Conservation (phyloP, 2,329 filamentous ascomycete genomes). For the Aureobasidium sp. region DNA sequence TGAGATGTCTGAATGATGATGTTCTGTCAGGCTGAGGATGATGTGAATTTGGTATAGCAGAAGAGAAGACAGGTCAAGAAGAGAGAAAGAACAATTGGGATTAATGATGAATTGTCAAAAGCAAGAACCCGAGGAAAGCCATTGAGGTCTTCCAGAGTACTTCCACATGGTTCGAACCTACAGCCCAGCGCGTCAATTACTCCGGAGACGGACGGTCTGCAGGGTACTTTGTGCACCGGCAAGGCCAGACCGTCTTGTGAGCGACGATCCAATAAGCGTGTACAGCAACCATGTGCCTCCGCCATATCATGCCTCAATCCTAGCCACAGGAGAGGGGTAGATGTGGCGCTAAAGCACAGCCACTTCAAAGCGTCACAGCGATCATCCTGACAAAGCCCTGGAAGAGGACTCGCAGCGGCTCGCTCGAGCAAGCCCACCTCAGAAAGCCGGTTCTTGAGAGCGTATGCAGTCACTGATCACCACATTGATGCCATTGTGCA, state of each 20-base stretch:
- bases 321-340: constrained; percentile 12
- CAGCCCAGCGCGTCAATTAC: constrained; percentile 3
- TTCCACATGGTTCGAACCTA: constrained; percentile 1
- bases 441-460: constrained; percentile 7
- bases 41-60: not conserved
- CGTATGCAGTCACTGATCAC: constrained; percentile 5
- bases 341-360: constrained; percentile 7
- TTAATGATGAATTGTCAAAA: not conserved
- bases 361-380: not conserved
- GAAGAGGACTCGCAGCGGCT: constrained; percentile 2
- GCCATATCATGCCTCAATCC: not conserved
- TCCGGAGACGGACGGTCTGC: constrained; percentile 1
- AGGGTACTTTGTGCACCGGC: not conserved
- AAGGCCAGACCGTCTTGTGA: not conserved
- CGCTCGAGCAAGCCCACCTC: not conserved
- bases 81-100: not conserved
- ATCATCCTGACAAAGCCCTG: not conserved
- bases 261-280: constrained; percentile 8
- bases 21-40: not conserved
- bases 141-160: not conserved
- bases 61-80: not conserved
- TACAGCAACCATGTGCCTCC: not conserved
- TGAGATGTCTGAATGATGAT: not conserved
- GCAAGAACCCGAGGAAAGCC: not conserved
- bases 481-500: constrained; percentile 14